Evolutionary conservation across 768 basidiomycete species (phyloP).

Genomic region (Termitomyces sp.): DNA sequence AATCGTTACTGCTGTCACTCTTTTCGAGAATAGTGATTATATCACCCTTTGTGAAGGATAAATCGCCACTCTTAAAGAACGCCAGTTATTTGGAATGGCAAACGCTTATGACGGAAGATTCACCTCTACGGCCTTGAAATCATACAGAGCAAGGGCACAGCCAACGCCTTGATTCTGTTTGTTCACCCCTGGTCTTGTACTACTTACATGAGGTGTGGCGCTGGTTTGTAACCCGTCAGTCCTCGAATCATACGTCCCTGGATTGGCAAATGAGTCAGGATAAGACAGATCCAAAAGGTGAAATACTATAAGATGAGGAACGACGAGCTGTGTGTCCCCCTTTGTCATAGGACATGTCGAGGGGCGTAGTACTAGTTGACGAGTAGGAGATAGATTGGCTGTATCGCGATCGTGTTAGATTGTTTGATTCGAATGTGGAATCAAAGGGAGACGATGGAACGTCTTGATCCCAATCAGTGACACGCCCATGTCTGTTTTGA

Average conservation of each 20-base stretch:
- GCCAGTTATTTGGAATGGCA: slow-evolving; percentile 4
- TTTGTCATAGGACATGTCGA: slow-evolving; percentile 8
- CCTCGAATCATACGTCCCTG: neutral
- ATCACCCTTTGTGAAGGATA: slow-evolving; percentile 75
- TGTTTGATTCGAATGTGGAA: slow-evolving; percentile 44
- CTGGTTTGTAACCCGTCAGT: neutral
- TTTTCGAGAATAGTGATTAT: slow-evolving; percentile 67
- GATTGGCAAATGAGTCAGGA: neutral
- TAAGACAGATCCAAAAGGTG: neutral
- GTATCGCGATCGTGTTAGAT: slow-evolving; percentile 21
- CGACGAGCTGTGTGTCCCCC: slow-evolving; percentile 1
- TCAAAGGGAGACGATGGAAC: slow-evolving; percentile 29
- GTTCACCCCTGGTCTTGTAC: slow-evolving; percentile 48
- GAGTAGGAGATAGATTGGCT: slow-evolving; percentile 28
- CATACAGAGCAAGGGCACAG: slow-evolving; percentile 70
- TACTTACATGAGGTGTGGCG: slow-evolving; percentile 12
- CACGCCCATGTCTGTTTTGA: slow-evolving; percentile 17
- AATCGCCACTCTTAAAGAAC: slow-evolving; percentile 54
- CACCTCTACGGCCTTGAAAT: slow-evolving; percentile 74
- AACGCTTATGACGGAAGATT: slow-evolving; percentile 9
- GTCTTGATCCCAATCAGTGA: slow-evolving; percentile 30
- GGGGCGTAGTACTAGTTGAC: neutral
- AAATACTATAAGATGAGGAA: slow-evolving; percentile 7
- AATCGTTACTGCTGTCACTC: slow-evolving; percentile 71
- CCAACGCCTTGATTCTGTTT: slow-evolving; percentile 57